Evolutionary conservation across 306 rosid genomes (phyloP).

Genomic region (Parietaria judaica): DNA sequence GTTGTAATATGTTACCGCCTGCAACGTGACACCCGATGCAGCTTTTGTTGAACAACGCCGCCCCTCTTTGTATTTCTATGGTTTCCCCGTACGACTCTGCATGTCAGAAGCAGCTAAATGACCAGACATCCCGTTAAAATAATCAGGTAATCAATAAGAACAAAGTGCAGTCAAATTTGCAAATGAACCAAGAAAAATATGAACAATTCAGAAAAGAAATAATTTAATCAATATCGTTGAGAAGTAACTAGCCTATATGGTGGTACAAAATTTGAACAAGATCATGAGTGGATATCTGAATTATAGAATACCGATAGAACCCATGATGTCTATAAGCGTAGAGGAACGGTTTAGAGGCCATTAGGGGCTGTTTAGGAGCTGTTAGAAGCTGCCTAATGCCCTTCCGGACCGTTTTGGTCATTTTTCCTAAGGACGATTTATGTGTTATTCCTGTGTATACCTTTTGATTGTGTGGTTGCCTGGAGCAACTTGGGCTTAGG

Average conservation of each 20-base stretch:
- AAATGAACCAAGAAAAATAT: no score
- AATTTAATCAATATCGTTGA: no score
- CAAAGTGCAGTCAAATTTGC: not conserved
- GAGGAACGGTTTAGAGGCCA: no score
- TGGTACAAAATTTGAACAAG: no score
- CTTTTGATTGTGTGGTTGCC: constrained; percentile 74
- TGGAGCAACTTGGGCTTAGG: constrained; percentile 10
- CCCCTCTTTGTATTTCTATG: constrained; percentile 65
- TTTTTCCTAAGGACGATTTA: no score
- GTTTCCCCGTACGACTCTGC: constrained; percentile 59
- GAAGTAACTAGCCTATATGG: no score
- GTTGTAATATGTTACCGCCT: constrained; percentile 89
- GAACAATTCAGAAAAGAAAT: not conserved
- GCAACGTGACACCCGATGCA: constrained; percentile 90
- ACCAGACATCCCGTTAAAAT: not conserved
- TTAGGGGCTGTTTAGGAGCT: no score
- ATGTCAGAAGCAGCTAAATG: not conserved
- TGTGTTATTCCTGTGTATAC: constrained; percentile 39
- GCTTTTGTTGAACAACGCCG: constrained; percentile 48
- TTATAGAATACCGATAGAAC: no score
- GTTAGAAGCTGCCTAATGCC: no score
- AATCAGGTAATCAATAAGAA: not conserved
- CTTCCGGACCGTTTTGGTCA: no score
- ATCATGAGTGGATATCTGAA: no score
- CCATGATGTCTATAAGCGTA: no score